Base-by-base conservation (phyloP, 345 rosid genomes). In the Gossypium rotundifolium region DNA sequence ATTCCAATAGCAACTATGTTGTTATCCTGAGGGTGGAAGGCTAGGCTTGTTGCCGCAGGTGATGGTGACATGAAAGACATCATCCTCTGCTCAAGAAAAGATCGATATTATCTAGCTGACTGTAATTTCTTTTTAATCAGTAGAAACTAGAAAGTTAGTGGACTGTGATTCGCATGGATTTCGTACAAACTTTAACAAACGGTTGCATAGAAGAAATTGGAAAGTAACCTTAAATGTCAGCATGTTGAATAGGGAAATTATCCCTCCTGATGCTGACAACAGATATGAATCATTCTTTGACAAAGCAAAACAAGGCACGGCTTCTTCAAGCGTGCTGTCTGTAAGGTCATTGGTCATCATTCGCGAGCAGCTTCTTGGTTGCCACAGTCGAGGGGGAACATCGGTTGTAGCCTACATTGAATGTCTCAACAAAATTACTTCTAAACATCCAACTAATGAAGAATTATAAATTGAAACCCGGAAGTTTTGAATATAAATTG, bases 1-100 rank as follows among this genome's bases (percentile, higher is more conserved):
- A 78, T 82, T 57, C 84, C 85, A 61, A 82, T 49, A 25, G 82
- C 83, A 67, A 82, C 22, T 65, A 82, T 67, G 73, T 84, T 84
- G 80, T 84, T 84, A 69, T 84, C 85, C 63, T 17, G 79, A 70
- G 87, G 87, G 55, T 76, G 60, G 75, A 82, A 78, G n/a, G 83
- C 81, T 27, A 82, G 65, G 64, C 79, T 71, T 10, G 87, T 78
- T 54, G 87, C 58, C 7, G 77, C 78, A 17, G 85, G 81, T 64
- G 84, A 49, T 63, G 85, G 71, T 55, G 80, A 73, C 85, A 75
- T 70, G 54, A 84, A 17, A n/a, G 80, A 51, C 60, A 45, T 27
- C 76, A 84, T 79, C 17, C 33, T 71, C 87, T 84, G 76, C 23
- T 29, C 73, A 29, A 48, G 33, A 70, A 29, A 7, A 69, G 27